These are phyloP conservation scores for Penicillium concentricum DNA, from an alignment of 2,329 filamentous ascomycete species.

Conservation along the genomic window DNA sequence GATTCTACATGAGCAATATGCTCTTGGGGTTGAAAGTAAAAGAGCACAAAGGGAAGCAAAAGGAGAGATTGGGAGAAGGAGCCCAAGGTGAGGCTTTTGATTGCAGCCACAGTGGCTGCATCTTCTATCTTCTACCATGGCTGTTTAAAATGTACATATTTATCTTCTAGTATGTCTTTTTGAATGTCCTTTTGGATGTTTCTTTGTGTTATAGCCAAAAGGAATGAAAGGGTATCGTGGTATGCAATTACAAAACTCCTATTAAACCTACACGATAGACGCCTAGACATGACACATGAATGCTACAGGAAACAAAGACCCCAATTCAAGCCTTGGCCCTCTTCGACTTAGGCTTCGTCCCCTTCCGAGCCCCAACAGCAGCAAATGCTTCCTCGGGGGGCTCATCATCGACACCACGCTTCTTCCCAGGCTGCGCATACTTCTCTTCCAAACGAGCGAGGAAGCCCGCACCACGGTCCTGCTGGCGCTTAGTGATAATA, in stretches of 20 bases:
- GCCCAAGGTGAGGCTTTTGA: slow-evolving; percentile 5
- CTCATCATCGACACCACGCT: slow-evolving; percentile 50
- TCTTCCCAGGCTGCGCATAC: slow-evolving; percentile 57
- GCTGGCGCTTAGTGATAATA: slow-evolving; percentile 70
- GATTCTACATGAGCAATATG: neutral
- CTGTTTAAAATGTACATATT: neutral
- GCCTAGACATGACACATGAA: slow-evolving; percentile 9
- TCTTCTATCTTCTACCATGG: neutral
- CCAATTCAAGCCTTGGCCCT: slow-evolving; percentile 19
- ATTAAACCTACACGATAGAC: neutral
- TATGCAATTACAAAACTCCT: slow-evolving; percentile 8
- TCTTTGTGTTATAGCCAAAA: neutral
- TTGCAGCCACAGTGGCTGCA: slow-evolving; percentile 9
- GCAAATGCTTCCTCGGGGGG: slow-evolving; percentile 64
- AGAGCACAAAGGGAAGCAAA: neutral
- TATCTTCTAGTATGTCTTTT: neutral
- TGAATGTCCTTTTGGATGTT: neutral
- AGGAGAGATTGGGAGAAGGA: neutral
- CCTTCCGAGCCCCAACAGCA: slow-evolving; percentile 38
- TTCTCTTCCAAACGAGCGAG: slow-evolving; percentile 75
- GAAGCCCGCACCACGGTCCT: slow-evolving; percentile 61
- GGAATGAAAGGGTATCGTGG: neutral
- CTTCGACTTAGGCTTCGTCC: slow-evolving; percentile 34
- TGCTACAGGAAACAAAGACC: neutral
- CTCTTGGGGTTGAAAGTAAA: neutral